Evolutionary conservation across 371 early-diverging fungal genomes (phyloP).

Genomic region (Aphelidium insulamus): DNA sequence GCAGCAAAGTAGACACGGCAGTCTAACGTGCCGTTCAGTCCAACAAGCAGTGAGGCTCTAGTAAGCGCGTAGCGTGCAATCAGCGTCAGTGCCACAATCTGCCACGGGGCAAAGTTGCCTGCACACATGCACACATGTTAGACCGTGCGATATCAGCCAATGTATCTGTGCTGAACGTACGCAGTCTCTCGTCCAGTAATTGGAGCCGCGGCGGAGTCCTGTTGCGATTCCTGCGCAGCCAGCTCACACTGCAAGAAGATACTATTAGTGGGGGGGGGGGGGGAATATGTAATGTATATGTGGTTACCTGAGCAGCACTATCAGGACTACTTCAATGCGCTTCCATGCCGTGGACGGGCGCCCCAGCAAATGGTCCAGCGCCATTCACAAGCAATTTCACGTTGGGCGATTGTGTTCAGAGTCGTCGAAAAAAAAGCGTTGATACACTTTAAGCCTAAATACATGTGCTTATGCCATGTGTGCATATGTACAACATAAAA

Average conservation of each 20-base stretch:
- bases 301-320: slow-evolving; percentile 30
- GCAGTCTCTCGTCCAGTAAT: slow-evolving; percentile 1
- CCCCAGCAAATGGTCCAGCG: slow-evolving; percentile 80
- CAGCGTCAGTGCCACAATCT: slow-evolving; percentile 44
- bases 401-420: no score
- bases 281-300: not conserved
- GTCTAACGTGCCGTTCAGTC: slow-evolving; percentile 23
- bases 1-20: not conserved
- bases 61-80: slow-evolving; percentile 28
- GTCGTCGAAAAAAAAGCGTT: no score
- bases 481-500: no score
- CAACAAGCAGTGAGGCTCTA: slow-evolving; percentile 18
- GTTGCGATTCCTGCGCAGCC: slow-evolving; percentile 3
- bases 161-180: not conserved
- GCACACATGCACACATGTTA: slow-evolving; percentile 8
- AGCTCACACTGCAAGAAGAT: no score
- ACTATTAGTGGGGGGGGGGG: not conserved
- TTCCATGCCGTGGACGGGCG: slow-evolving; percentile 77
- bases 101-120: slow-evolving; percentile 44
- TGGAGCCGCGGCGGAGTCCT: slow-evolving; percentile 4
- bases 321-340: slow-evolving; percentile 45
- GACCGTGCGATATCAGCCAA: slow-evolving; percentile 2
- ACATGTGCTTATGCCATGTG: no score
- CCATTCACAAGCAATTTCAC: slow-evolving; percentile 6
- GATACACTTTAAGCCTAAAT: no score